Evolutionary conservation across 208 protist genomes (phyloP).

Genomic region (Trypanosomatidae sp.): DNA sequence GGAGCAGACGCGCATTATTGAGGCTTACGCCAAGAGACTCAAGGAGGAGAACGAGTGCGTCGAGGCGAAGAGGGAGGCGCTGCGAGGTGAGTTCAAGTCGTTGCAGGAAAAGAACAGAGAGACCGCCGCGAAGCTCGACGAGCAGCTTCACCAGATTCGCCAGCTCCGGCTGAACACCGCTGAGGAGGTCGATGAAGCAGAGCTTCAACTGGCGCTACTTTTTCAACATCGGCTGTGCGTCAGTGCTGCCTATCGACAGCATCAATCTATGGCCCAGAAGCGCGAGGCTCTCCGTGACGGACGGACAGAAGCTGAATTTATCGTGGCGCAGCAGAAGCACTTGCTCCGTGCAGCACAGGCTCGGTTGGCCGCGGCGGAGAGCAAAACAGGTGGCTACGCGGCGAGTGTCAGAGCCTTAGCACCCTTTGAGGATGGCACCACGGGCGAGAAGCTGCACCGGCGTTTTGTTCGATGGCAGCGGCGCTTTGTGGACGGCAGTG

Average conservation of each 20-base stretch:
- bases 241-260: constrained; percentile 26
- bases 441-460: constrained; percentile 70
- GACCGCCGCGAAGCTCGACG: constrained; percentile 47
- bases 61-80: constrained; percentile 54
- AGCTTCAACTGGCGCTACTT: constrained; percentile 77
- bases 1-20: constrained; percentile 64
- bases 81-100: constrained; percentile 64
- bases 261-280: constrained; percentile 21
- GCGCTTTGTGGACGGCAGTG: constrained; percentile 63
- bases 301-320: constrained; percentile 31
- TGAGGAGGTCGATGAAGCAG: constrained; percentile 58
- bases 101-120: constrained; percentile 59
- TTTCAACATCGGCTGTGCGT: constrained; percentile 52
- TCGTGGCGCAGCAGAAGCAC: constrained; percentile 35
- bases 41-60: constrained; percentile 71
- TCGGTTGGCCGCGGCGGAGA: constrained; percentile 32
- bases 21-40: constrained; percentile 83
- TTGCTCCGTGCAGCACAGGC: constrained; percentile 27
- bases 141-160: constrained; percentile 41
- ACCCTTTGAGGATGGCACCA: constrained; percentile 64
- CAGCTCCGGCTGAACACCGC: constrained; percentile 40
- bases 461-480: constrained; percentile 69
- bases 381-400: constrained; percentile 39
- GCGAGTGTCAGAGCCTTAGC: constrained; percentile 21
- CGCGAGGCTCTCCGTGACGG: constrained; percentile 24